Percentiles rank a stretch among this genome's conserved stretches.
phyloP scores from a whole-genome alignment of 2,329 filamentous ascomycete species.

The Sclerotinia borealis region DNA sequence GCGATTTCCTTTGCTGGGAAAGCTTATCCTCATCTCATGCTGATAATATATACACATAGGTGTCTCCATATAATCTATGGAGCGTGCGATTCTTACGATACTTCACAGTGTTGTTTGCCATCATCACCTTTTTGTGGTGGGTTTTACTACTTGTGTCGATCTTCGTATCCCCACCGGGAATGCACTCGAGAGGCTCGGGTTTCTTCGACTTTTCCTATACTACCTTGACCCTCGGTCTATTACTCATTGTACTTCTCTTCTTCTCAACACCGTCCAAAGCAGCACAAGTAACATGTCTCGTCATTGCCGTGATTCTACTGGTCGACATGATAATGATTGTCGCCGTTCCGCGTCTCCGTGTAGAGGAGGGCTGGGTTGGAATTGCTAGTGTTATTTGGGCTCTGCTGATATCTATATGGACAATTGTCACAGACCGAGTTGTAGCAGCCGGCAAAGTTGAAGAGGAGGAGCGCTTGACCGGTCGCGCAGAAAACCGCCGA shows the following conservation, averaged over 20 bases:
- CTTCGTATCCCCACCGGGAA: constrained; percentile 83
- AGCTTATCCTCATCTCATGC: neutral
- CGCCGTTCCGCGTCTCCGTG: constrained; percentile 64
- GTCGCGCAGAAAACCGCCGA: constrained; percentile 77
- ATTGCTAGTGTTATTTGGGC: constrained; percentile 81
- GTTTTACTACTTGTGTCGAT: constrained; percentile 77
- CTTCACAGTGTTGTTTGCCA: constrained; percentile 68
- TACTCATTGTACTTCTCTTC: constrained; percentile 75
- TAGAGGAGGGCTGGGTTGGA: constrained; percentile 90
- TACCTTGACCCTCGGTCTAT: constrained; percentile 67
- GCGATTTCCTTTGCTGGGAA: neutral
- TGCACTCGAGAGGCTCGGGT: constrained; percentile 82
- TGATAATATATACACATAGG: constrained; percentile 30
- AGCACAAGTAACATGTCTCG: constrained; percentile 65
- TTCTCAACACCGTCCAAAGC: constrained; percentile 78
- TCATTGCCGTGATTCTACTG: constrained; percentile 61
- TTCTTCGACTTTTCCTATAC: constrained; percentile 87
- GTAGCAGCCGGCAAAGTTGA: constrained; percentile 90
- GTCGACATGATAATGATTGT: constrained; percentile 76
- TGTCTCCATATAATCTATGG: constrained; percentile 92
- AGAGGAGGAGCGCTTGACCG: constrained; percentile 88
- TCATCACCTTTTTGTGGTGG: constrained; percentile 87
- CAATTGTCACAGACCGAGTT: constrained; percentile 69
- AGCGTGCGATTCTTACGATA: constrained; percentile 75
- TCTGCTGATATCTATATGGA: constrained; percentile 71